Evolutionary conservation across 192 early-diverging fungal species (phyloP).

Genomic region (Entophlyctis luteolus): DNA sequence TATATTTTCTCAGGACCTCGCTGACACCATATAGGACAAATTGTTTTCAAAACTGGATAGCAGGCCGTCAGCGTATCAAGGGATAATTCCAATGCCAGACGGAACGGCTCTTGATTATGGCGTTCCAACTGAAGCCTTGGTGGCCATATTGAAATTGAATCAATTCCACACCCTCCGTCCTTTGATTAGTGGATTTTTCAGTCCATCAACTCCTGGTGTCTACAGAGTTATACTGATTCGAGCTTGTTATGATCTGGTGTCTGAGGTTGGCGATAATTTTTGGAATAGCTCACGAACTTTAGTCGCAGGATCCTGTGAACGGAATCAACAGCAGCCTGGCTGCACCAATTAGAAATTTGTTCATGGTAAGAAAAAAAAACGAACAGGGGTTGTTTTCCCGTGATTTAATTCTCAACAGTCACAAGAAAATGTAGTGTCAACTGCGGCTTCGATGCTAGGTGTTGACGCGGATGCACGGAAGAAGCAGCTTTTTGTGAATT

Average conservation of each 20-base stretch:
- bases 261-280: constrained; percentile 37
- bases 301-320: constrained; percentile 62
- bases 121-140: constrained; percentile 70
- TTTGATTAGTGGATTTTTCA: constrained; percentile 67
- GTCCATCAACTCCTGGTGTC: constrained; percentile 63
- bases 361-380: constrained; percentile 54
- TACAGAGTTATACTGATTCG: constrained; percentile 80
- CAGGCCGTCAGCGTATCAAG: constrained; percentile 1
- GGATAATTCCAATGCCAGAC: constrained; percentile 15
- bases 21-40: constrained; percentile 41
- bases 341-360: constrained; percentile 58
- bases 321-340: constrained; percentile 53
- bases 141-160: constrained; percentile 74
- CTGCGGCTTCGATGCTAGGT: background rate
- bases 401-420: constrained; percentile 9
- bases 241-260: constrained; percentile 67
- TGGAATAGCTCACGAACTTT: constrained; percentile 29
- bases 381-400: background rate
- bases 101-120: constrained; percentile 59
- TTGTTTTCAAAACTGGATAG: constrained; percentile 48
- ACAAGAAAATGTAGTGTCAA: constrained; percentile 16
- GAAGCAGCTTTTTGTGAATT: constrained; percentile 11
- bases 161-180: constrained; percentile 67
- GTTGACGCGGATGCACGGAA: constrained; percentile 29
- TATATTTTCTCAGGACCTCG: background rate